These are phyloP conservation scores for Stentor coeruleus DNA, from an alignment of 73 alveolate genomes.

Conservation along the genomic window DNA sequence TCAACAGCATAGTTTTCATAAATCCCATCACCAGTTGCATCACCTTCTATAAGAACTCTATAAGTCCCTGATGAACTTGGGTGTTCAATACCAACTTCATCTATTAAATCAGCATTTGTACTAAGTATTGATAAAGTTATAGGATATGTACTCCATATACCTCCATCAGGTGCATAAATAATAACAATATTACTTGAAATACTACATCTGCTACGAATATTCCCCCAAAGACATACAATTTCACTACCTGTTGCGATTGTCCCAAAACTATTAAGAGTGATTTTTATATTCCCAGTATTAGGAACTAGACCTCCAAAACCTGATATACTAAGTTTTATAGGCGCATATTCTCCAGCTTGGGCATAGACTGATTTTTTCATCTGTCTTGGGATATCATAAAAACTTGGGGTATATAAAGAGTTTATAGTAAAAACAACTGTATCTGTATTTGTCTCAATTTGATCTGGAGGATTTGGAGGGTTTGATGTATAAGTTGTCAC, in stretches of 20 bases:
- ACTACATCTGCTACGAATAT: background rate
- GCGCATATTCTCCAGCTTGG: background rate
- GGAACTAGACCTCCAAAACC: background rate
- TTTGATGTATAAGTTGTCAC: background rate
- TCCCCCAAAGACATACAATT: background rate
- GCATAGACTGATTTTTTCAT: background rate
- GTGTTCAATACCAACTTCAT: slow-evolving; percentile 12
- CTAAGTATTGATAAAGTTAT: background rate
- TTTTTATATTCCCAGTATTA: background rate
- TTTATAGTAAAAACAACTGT: background rate
- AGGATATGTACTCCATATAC: background rate
- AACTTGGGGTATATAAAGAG: background rate
- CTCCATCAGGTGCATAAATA: slow-evolving; percentile 13
- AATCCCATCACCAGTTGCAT: background rate
- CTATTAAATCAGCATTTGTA: slow-evolving; percentile 13
- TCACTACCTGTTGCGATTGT: background rate
- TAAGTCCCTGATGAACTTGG: background rate
- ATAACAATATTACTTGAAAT: background rate
- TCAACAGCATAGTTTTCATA: background rate
- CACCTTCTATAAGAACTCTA: background rate
- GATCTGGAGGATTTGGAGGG: slow-evolving; percentile 5
- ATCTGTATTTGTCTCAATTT: background rate
- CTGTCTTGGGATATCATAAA: background rate
- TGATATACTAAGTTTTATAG: background rate
- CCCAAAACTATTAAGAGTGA: background rate